These are phyloP conservation scores for Samsoniella hepiali DNA, from an alignment of 2,329 filamentous ascomycete genomes.

Conservation along the genomic window DNA sequence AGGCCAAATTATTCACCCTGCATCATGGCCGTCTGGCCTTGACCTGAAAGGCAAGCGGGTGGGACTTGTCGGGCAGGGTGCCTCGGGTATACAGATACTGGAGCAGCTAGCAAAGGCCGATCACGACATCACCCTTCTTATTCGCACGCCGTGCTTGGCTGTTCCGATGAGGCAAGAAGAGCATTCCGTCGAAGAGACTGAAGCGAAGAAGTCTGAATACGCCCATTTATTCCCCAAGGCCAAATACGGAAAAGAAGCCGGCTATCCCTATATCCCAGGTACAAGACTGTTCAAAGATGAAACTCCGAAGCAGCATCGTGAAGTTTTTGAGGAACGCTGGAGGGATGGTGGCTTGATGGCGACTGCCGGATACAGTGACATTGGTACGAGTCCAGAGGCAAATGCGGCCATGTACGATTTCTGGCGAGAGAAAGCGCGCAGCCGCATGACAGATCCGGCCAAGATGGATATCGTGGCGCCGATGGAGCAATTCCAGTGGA, in stretches of 20 bases:
- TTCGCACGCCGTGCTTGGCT: background rate
- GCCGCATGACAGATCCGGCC: constrained; percentile 10
- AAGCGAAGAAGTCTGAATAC: background rate
- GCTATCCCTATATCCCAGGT: background rate
- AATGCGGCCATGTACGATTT: background rate
- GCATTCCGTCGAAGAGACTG: background rate
- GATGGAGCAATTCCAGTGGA: constrained; percentile 3
- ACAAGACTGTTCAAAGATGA: background rate
- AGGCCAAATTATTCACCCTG: constrained; percentile 30
- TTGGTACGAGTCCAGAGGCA: background rate
- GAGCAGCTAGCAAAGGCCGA: background rate
- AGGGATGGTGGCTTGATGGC: background rate
- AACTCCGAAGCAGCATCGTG: background rate
- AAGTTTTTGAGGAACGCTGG: background rate
- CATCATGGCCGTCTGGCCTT: constrained; percentile 27
- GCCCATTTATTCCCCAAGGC: background rate
- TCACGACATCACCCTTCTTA: background rate
- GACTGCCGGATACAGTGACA: background rate
- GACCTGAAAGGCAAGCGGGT: constrained; percentile 25
- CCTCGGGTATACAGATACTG: background rate
- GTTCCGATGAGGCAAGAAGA: background rate
- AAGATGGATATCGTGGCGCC: constrained; percentile 20
- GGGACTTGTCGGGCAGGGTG: background rate
- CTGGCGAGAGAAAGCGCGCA: constrained; percentile 9
- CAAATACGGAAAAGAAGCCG: background rate